Percentiles rank a stretch among this genome's conserved stretches.
Evolutionary conservation across 2,329 filamentous ascomycete species (phyloP).

Genomic region (Alternaria brassicae): DNA sequence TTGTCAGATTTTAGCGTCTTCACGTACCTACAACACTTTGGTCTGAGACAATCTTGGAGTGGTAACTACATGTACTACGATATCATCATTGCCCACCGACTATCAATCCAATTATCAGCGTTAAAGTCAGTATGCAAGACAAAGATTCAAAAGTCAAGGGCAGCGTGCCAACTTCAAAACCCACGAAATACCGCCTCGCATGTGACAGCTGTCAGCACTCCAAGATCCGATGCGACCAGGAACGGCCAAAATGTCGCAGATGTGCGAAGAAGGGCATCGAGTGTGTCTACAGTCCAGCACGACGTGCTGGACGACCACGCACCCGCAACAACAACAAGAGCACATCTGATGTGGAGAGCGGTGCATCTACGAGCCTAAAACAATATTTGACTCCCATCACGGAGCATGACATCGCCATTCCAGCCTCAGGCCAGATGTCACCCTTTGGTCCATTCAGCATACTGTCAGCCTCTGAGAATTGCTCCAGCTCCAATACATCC

Average conservation of each 20-base stretch:
- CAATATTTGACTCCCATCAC: neutral
- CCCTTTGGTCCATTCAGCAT: constrained; percentile 3
- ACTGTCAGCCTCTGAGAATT: neutral
- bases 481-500: constrained; percentile 6
- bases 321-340: constrained; percentile 10
- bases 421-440: neutral
- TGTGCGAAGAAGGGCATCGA: constrained; percentile 15
- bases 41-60: neutral
- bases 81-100: neutral
- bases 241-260: constrained; percentile 15
- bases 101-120: neutral
- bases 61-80: constrained; percentile 4
- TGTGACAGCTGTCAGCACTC: constrained; percentile 16
- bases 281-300: constrained; percentile 13
- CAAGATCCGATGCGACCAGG: constrained; percentile 14
- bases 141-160: constrained; percentile 6
- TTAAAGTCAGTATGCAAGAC: neutral
- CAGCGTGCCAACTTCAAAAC: constrained; percentile 1
- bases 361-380: neutral
- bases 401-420: neutral
- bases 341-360: neutral
- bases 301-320: constrained; percentile 12
- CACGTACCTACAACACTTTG: neutral
- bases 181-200: constrained; percentile 12
- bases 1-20: neutral